Base-by-base conservation (phyloP, 306 rosid species). In the Casuarina glauca region DNA sequence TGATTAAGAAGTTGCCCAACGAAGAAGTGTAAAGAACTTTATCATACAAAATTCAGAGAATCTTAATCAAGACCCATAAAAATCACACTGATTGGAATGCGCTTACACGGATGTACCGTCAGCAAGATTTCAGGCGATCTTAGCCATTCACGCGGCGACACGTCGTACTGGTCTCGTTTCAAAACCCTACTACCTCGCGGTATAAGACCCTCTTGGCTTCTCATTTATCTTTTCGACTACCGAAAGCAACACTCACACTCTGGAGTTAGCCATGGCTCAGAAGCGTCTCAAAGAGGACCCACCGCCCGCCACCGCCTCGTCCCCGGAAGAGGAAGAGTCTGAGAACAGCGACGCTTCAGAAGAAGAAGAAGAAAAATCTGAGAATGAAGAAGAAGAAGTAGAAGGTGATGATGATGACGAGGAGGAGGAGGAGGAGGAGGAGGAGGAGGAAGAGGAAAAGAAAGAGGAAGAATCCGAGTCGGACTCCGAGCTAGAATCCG, bases 401-500 rank as follows among this genome's bases (percentile, higher is more conserved):
- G 64, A 74, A 0, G 76, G 62, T 0, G 68, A 50, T 0, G 84
- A 46, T 1, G 76, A 42, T 0, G 69, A 80, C 0, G 76, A n/a
- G 2, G 73, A 50, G 0, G 74, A 75, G 0, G 79, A 72, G 1
- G 79, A 76, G 6, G 79, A 76, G 6, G 73, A 50, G 0, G 74
- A 75, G 0, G 79, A 72, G 1, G 79, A 76, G 6, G 9, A 26
- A 26, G 32, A 26, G 32, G 32, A 26, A 26, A 26, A 26, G 32
- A 26, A 26, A 26, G 32, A 26, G 32, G 32, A 26, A 26, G 32
- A 26, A 26, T 26, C 32, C 32, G 80, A 55, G 6, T 74, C 84
- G 50, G 84, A 46, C 2, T 84, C 89, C 0, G 88, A 82, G 9
- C 49, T 90, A 7, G 90, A 83, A 2, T 89, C 93, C 7, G 90